Evolutionary conservation across 1,284 basidiomycete species (phyloP).

Genomic region (Vanrija sp.): DNA sequence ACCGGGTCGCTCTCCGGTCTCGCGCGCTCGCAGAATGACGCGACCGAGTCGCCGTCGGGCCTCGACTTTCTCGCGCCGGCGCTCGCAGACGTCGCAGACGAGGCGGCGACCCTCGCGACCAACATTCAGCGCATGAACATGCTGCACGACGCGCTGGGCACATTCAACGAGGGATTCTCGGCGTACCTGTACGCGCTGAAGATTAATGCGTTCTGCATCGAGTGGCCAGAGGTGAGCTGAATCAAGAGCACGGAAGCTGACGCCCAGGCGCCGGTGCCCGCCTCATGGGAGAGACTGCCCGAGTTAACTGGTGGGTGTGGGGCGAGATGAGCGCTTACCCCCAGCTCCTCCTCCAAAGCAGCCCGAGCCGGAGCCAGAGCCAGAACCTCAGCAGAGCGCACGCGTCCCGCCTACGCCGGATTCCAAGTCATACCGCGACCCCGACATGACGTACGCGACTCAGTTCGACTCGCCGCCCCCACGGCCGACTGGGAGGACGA

Average conservation of each 20-base stretch:
- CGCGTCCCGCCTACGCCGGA: too few relatives aligned
- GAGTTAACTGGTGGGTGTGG: slow-evolving; percentile 8
- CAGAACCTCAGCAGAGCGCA: not conserved
- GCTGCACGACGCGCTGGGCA: slow-evolving; percentile 70
- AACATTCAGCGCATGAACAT: slow-evolving; percentile 69
- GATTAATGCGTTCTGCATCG: slow-evolving; percentile 88
- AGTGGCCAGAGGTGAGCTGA: slow-evolving; percentile 74
- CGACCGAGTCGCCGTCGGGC: slow-evolving; percentile 69
- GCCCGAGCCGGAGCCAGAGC: not conserved
- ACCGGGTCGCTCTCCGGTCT: slow-evolving; percentile 83
- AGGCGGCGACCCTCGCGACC: slow-evolving; percentile 70
- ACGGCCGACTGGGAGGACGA: not conserved
- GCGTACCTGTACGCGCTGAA: slow-evolving; percentile 87
- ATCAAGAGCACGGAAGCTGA: too few relatives aligned
- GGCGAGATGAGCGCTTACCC: not conserved
- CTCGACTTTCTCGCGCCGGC: slow-evolving; percentile 81
- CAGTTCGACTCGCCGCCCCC: slow-evolving; percentile 10
- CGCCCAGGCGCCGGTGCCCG: slow-evolving; percentile 24
- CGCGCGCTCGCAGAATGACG: slow-evolving; percentile 61
- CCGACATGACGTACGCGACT: slow-evolving; percentile 45
- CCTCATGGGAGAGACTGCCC: slow-evolving; percentile 55
- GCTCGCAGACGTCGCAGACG: slow-evolving; percentile 79
- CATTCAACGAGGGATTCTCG: slow-evolving; percentile 90
- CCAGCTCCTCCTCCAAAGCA: not conserved
- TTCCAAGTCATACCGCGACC: slow-evolving; percentile 5